These are phyloP conservation scores for Zarea fungicola DNA, from an alignment of 2,329 filamentous ascomycete genomes.

Conservation along the genomic window DNA sequence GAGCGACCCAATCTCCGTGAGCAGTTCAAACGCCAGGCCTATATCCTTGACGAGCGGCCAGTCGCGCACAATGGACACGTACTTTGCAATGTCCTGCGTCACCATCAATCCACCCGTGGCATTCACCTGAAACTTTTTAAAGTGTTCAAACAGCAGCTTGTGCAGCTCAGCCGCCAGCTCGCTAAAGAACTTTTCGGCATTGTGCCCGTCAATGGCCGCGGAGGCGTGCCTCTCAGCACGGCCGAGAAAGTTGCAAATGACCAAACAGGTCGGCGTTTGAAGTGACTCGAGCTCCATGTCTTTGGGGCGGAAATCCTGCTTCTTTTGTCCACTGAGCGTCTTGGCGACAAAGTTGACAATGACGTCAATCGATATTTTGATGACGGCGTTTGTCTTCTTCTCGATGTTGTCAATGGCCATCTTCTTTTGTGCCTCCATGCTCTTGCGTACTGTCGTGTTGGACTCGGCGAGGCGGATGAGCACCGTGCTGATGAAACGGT, in stretches of 20 bases:
- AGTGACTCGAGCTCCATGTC: conserved; percentile 75
- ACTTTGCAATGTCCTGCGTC: conserved; percentile 91
- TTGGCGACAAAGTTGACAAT: conserved; percentile 71
- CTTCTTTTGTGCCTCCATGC: conserved; percentile 79
- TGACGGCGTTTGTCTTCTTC: conserved; percentile 65
- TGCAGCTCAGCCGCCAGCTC: conserved; percentile 80
- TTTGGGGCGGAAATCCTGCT: conserved; percentile 82
- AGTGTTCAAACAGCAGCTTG: conserved; percentile 78
- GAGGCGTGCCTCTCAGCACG: conserved; percentile 58
- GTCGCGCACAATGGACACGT: conserved; percentile 76
- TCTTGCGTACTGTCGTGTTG: conserved; percentile 83
- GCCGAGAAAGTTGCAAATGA: conserved; percentile 74
- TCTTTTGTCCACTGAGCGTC: conserved; percentile 72
- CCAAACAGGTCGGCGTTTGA: conserved; percentile 79
- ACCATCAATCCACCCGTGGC: conserved; percentile 92
- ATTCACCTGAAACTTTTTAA: conserved; percentile 90
- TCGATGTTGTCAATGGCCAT: conserved; percentile 72
- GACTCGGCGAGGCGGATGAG: conserved; percentile 83
- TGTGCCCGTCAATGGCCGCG: conserved; percentile 73
- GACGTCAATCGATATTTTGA: conserved; percentile 57
- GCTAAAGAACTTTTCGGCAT: conserved; percentile 74
- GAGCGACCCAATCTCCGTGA: conserved; percentile 89
- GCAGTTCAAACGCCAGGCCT: conserved; percentile 68
- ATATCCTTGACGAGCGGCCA: conserved; percentile 72
- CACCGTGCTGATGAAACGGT: conserved; percentile 84